Base-by-base conservation (phyloP, 495 filamentous ascomycete genomes). In the Penicillium lagena region DNA sequence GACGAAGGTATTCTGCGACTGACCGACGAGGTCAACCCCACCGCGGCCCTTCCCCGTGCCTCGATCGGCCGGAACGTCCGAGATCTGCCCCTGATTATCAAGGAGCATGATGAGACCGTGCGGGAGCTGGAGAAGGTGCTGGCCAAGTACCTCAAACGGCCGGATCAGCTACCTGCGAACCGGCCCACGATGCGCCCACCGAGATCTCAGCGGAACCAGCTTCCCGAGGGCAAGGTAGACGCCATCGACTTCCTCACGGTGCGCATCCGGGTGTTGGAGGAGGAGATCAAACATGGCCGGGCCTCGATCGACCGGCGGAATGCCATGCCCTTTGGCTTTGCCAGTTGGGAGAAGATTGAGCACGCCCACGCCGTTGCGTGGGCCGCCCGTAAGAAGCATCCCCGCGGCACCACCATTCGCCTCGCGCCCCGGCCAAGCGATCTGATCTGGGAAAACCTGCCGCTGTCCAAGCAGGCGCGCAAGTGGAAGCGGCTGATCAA, bases 381-480 rank as follows among this genome's bases (percentile, higher is more conserved):
- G 67, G 77, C 80, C 9, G 75, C 85, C 22, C 83, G 82, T 42
- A 85, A 82, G 14, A 94, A 90, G 66, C 82, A 86, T 49, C 87
- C 86, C 5, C 76, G 87, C 37, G 90, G 90, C 2, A 86, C 90
- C 0, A 86, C 76, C 0, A 77, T 97, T 40, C 67, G 67, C 9
- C 73, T 96, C 7, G 91, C 94, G 11, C 89, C 94, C 9, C 77
- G 80, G 52, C 90, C 94, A 22, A 87, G 86, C 52, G 93, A 97
- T 59, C 76, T 98, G 29, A 96, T 98, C 51, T 98, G 93, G 93
- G 86, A 90, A 51, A 98, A 98, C 55, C 75, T 97, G 58, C 76
- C 77, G 13, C 69, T 95, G 45, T 75, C 73, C 17, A 80, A 83
- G 38, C 60, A 75, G 13, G 71, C 78, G 7, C 80, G 90, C 45